Evolutionary conservation across 2,329 filamentous ascomycete genomes (phyloP).

Genomic region (Amauroascus verrucosus): DNA sequence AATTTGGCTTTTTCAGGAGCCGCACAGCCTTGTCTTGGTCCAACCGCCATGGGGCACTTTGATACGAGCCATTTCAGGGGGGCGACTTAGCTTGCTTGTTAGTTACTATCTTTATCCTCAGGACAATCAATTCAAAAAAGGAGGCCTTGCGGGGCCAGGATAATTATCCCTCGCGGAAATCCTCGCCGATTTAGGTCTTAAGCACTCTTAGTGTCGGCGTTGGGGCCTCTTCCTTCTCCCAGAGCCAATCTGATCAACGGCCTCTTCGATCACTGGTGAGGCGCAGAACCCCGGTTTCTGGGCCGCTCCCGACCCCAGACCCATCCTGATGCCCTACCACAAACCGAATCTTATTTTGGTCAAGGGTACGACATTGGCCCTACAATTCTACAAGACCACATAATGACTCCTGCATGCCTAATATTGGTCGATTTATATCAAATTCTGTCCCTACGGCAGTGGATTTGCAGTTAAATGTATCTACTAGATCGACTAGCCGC

Average conservation of each 20-base stretch:
- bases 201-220: too few species aligned
- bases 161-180: not conserved
- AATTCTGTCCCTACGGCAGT: not conserved
- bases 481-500: not conserved
- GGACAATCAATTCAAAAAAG: too few species aligned
- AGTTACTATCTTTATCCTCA: too few species aligned
- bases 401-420: not conserved
- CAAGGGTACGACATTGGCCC: not conserved
- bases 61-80: not conserved
- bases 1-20: not conserved
- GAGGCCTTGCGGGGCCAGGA: too few species aligned
- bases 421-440: not conserved
- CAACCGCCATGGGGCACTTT: not conserved
- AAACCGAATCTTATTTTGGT: not conserved
- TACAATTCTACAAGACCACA: not conserved
- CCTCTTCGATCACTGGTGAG: not conserved
- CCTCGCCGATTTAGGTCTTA: too few species aligned
- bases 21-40: conserved; percentile 10
- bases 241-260: conserved; percentile 1
- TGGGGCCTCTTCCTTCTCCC: not conserved
- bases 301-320: conserved; percentile 3
- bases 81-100: not conserved
- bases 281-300: conserved; percentile 4
- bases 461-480: not conserved
- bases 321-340: not conserved